Evolutionary conservation across 345 rosid species (phyloP).

Genomic region (Excoecaria agallocha): DNA sequence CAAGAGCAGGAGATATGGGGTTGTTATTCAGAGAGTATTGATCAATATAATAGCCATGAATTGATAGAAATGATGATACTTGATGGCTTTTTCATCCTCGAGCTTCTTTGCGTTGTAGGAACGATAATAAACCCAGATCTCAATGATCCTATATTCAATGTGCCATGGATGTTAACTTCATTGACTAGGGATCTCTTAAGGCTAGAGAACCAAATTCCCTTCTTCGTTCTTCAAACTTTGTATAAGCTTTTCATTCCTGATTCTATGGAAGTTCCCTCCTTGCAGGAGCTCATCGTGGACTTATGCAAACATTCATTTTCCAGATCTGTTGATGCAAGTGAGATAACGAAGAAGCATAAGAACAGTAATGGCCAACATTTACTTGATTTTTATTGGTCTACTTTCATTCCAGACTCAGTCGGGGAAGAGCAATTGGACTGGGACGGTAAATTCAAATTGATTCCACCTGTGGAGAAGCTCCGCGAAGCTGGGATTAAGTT

Average conservation of each 20-base stretch:
- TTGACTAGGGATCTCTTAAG: neutral
- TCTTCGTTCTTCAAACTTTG: conserved; percentile 4
- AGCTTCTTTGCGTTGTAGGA: neutral
- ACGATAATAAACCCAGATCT: neutral
- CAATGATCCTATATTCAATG: neutral
- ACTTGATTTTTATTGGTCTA: neutral
- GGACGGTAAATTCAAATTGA: neutral
- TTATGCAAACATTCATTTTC: neutral
- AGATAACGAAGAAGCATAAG: neutral
- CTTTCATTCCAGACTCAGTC: neutral
- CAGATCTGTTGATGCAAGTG: neutral
- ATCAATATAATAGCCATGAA: neutral
- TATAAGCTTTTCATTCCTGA: conserved; percentile 10
- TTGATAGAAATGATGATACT: conserved; percentile 1
- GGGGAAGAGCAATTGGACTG: neutral
- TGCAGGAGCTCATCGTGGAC: neutral
- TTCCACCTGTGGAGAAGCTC: neutral
- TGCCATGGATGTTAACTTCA: neutral
- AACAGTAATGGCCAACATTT: neutral
- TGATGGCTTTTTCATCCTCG: neutral
- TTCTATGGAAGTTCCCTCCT: neutral
- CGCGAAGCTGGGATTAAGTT: neutral
- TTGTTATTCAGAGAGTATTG: neutral
- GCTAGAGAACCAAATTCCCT: too few relatives aligned
- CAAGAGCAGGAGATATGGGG: neutral